Conservation (phyloP, 1,139 yeast genomes). For the Saccharomyces hybrid region DNA sequence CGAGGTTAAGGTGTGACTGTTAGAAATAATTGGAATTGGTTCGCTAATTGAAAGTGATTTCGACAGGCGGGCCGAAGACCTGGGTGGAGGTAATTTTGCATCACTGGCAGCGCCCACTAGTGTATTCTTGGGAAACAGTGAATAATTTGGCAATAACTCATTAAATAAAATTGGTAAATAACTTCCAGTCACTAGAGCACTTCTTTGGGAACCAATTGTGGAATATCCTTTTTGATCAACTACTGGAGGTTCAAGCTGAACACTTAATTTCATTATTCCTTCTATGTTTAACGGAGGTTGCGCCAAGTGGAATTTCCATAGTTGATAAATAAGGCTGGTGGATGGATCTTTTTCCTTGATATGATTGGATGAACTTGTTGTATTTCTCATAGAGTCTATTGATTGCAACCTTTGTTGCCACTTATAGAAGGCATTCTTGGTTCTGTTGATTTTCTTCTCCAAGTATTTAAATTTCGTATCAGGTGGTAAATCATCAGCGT, state of each 20-base stretch:
- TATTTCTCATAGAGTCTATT: neutral
- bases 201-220: constrained; percentile 19
- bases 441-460: constrained; percentile 59
- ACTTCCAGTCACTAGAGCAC: constrained; percentile 45
- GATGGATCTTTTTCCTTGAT: constrained; percentile 7
- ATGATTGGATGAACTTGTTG: neutral
- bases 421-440: constrained; percentile 66
- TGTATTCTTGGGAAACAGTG: constrained; percentile 45
- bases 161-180: constrained; percentile 57
- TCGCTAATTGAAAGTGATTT: constrained; percentile 15
- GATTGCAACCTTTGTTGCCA: constrained; percentile 47
- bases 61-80: constrained; percentile 19
- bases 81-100: constrained; percentile 8
- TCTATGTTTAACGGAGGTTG: constrained; percentile 22
- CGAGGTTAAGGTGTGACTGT: neutral
- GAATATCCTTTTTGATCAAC: constrained; percentile 22
- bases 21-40: constrained; percentile 4
- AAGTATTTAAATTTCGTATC: constrained; percentile 40
- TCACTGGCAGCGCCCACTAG: constrained; percentile 40
- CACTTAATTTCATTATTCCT: constrained; percentile 26
- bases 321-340: constrained; percentile 19
- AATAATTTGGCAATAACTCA: constrained; percentile 44
- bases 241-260: constrained; percentile 25
- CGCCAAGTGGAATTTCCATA: constrained; percentile 26
- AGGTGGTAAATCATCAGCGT: constrained; percentile 25